Percentiles rank a stretch among this genome's conserved stretches.
These are phyloP conservation scores for Candida succiphila DNA, from an alignment of 805 yeast species.

Conservation along the genomic window DNA sequence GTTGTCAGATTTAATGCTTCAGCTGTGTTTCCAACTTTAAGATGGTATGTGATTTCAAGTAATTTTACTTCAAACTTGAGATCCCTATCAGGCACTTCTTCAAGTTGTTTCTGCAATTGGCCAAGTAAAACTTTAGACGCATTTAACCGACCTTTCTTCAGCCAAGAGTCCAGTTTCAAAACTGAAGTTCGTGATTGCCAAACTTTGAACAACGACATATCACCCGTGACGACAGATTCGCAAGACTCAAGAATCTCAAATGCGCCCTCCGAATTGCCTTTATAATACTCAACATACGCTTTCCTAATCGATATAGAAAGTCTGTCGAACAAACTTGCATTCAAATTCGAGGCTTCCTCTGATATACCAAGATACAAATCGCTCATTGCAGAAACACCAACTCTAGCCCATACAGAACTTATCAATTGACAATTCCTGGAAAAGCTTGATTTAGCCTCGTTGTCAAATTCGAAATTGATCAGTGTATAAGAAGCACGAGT, in stretches of 20 bases:
- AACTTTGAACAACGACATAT: conserved; percentile 29
- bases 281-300: conserved; percentile 24
- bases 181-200: conserved; percentile 31
- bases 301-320: conserved; percentile 29
- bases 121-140: conserved; percentile 26
- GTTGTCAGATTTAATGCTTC: conserved; percentile 13
- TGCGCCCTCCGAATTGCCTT: conserved; percentile 32
- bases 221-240: conserved; percentile 15
- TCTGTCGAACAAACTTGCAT: conserved; percentile 28
- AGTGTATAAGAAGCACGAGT: conserved; percentile 47
- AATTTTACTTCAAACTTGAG: conserved; percentile 16
- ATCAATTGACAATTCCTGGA: conserved; percentile 35
- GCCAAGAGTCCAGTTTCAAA: conserved; percentile 25
- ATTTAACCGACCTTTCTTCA: conserved; percentile 28
- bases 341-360: conserved; percentile 24
- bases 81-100: conserved; percentile 23
- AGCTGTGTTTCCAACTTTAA: conserved; percentile 12
- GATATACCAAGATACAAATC: conserved; percentile 39
- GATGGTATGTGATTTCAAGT: conserved; percentile 14
- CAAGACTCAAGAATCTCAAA: conserved; percentile 25
- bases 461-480: conserved; percentile 32
- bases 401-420: conserved; percentile 39
- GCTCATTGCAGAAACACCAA: conserved; percentile 38
- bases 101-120: conserved; percentile 17
- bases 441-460: conserved; percentile 24